Conservation (phyloP, 306 rosid genomes). For the Malus sylvestris region DNA sequence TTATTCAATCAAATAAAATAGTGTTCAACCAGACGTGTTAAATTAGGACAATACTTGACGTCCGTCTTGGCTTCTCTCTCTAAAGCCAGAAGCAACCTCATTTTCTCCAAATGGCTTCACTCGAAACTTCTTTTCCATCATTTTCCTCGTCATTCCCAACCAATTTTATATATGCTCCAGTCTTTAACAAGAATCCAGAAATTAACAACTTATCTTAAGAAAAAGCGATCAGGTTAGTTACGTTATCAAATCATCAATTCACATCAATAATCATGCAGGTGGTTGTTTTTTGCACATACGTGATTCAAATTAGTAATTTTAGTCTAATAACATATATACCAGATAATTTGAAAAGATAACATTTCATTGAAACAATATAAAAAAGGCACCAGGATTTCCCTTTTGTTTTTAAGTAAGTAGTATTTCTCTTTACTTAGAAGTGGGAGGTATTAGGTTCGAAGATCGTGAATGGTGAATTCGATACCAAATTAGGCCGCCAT, state of each 20-base stretch:
- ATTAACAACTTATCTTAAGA: neutral
- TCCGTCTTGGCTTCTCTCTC: conserved; percentile 4
- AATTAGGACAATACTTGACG: neutral
- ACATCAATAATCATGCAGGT: too few relatives aligned
- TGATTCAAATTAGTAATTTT: neutral
- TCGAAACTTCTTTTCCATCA: neutral
- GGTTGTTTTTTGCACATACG: too few relatives aligned
- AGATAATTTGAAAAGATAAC: neutral
- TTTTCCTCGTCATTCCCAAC: neutral
- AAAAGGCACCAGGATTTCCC: neutral
- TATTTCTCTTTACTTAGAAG: too few relatives aligned
- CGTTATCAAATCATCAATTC: neutral
- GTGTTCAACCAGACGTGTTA: conserved; percentile 6
- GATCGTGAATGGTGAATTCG: too few relatives aligned
- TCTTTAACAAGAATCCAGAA: neutral
- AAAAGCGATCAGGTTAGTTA: neutral
- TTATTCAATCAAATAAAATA: neutral
- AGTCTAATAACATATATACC: neutral
- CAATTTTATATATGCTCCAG: neutral
- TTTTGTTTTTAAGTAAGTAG: neutral
- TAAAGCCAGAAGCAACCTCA: neutral
- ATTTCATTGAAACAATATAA: neutral
- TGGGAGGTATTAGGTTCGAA: too few relatives aligned
- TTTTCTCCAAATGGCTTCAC: neutral
- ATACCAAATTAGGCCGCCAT: too few relatives aligned